Conservation (phyloP, 305 asterid genomes). For the Rubia tinctorum region DNA sequence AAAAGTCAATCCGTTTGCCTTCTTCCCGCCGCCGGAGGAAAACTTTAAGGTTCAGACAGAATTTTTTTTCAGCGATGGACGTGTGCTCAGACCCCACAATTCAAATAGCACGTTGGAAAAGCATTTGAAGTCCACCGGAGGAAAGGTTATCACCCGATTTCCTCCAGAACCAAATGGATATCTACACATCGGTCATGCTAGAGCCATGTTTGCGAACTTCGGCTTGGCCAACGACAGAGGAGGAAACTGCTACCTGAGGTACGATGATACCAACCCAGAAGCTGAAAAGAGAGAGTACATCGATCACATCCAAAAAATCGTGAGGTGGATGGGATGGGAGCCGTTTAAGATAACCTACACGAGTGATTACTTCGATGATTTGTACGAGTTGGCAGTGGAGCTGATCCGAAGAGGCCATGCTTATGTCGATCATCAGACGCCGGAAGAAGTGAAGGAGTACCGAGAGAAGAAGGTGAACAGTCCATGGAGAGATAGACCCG, state of each 20-base stretch:
- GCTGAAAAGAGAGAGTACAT: constrained; percentile 93
- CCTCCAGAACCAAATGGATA: constrained; percentile 99
- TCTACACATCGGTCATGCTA: constrained; percentile 81
- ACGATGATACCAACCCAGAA: constrained; percentile 93
- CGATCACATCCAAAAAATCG: constrained; percentile 85
- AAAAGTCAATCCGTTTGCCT: constrained; percentile 71
- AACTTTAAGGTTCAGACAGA: constrained; percentile 95
- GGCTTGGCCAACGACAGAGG: constrained; percentile 92
- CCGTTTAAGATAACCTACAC: constrained; percentile 95
- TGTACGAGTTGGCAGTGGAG: constrained; percentile 82
- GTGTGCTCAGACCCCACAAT: constrained; percentile 83
- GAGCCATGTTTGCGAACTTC: constrained; percentile 99
- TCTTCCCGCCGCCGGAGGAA: constrained; percentile 86
- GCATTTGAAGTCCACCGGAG: constrained; percentile 71
- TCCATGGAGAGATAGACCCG: constrained; percentile 79
- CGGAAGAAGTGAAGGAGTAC: constrained; percentile 76
- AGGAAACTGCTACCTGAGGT: constrained; percentile 91
- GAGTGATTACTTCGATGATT: constrained; percentile 86
- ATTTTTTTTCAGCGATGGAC: constrained; percentile 82
- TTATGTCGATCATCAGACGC: constrained; percentile 95
- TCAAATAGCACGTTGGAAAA: constrained; percentile 70
- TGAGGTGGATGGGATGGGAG: constrained; percentile 97
- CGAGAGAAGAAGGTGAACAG: constrained; percentile 75
- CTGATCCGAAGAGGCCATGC: constrained; percentile 77
- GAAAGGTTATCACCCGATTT: constrained; percentile 82